Conservation (phyloP, 2,329 filamentous ascomycete species). For the Phyllosticta paracitricarpa region DNA sequence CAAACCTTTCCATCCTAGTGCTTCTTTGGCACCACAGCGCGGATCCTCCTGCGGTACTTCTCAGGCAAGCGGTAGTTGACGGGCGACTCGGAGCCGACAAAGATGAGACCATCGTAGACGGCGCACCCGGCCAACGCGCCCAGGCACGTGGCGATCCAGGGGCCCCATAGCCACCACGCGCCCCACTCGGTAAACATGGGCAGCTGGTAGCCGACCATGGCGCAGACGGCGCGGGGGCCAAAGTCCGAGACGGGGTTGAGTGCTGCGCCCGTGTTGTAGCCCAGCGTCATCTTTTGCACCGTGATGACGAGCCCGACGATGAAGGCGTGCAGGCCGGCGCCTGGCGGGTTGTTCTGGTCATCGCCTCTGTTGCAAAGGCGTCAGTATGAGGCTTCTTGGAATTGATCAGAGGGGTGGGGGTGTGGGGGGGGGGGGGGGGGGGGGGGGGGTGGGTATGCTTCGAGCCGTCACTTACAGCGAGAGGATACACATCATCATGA, state of each 20-base stretch:
- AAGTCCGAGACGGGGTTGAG: conserved; percentile 43
- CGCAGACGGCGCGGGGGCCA: conserved; percentile 37
- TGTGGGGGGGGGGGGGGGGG: too few species aligned
- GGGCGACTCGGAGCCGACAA: conserved; percentile 28
- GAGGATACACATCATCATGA: conserved; percentile 22
- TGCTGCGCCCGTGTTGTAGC: conserved; percentile 38
- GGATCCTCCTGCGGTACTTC: conserved; percentile 12
- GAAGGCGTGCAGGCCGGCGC: conserved; percentile 33
- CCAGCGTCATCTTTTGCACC: conserved; percentile 30
- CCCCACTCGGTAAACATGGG: conserved; percentile 29
- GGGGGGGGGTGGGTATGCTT: too few species aligned
- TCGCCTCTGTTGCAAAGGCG: conserved; percentile 19
- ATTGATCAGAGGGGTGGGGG: too few species aligned
- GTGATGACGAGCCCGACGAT: conserved; percentile 32
- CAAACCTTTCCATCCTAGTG: too few species aligned
- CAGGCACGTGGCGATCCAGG: conserved; percentile 24
- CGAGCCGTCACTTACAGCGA: conserved; percentile 14
- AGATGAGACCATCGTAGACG: conserved; percentile 29
- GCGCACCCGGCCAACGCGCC: conserved; percentile 23
- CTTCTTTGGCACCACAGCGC: neutral
- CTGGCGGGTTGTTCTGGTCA: conserved; percentile 35
- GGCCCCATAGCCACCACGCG: conserved; percentile 29
- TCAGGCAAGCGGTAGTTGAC: conserved; percentile 33
- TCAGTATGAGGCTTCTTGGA: too few species aligned
- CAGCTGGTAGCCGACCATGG: conserved; percentile 35